Conservation (phyloP, 371 early-diverging fungal genomes). For the Mortierella sp. region DNA sequence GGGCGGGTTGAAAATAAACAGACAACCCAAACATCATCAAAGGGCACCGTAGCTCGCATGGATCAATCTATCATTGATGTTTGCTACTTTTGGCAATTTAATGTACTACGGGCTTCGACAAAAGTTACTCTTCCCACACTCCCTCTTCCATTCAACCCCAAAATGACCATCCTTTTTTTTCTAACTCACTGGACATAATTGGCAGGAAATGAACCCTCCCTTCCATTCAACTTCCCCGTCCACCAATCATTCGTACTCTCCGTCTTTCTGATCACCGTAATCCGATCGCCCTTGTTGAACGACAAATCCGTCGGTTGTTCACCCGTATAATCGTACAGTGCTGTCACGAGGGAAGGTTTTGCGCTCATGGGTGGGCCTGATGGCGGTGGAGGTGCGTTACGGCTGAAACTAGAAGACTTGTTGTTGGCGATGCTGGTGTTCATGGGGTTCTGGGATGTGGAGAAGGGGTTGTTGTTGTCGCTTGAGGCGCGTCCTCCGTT, state of each 20-base stretch:
- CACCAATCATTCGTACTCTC: conserved; percentile 86
- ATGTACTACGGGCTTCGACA: too few species aligned
- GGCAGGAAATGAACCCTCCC: conserved; percentile 85
- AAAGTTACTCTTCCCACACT: too few species aligned
- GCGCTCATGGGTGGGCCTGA: conserved; percentile 56
- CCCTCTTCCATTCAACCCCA: not conserved
- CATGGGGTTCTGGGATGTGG: not conserved
- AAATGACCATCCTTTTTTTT: not conserved
- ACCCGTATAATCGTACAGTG: conserved; percentile 80
- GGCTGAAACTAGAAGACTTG: not conserved
- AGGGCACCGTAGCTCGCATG: too few species aligned
- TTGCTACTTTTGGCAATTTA: too few species aligned
- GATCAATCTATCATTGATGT: not conserved
- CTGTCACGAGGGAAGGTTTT: conserved; percentile 66
- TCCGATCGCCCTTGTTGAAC: conserved; percentile 82
- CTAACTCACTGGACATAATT: conserved; percentile 69
- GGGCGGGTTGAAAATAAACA: too few species aligned
- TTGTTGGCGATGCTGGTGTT: conserved; percentile 9
- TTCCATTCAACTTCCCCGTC: conserved; percentile 78
- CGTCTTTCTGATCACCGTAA: conserved; percentile 70
- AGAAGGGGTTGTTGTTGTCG: conserved; percentile 7
- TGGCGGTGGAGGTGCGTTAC: not conserved
- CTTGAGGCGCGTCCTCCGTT: not conserved
- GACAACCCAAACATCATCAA: too few species aligned
- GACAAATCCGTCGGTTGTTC: conserved; percentile 79